phyloP scores from a whole-genome alignment of 495 filamentous ascomycete genomes.

The Symbiotaphrina buchneri region DNA sequence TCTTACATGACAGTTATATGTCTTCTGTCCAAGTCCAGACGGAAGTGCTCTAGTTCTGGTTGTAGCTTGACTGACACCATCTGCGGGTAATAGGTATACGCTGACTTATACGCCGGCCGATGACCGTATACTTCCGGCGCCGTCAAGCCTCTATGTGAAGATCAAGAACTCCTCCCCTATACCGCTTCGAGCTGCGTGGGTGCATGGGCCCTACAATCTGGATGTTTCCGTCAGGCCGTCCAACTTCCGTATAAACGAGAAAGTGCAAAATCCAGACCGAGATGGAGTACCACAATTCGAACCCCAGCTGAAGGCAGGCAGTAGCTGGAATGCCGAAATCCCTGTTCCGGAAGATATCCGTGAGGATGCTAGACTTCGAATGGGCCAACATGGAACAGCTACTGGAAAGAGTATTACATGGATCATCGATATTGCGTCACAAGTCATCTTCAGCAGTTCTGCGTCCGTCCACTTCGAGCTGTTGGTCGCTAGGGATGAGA shows the following conservation, averaged over 20 bases:
- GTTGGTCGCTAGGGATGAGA: constrained; percentile 65
- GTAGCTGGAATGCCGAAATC: constrained; percentile 56
- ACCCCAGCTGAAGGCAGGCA: constrained; percentile 86
- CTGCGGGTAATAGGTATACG: constrained; percentile 43
- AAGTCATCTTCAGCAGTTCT: constrained; percentile 74
- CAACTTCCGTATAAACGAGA: constrained; percentile 55
- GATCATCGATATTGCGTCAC: constrained; percentile 78
- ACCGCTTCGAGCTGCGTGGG: constrained; percentile 77
- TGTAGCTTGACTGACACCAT: not conserved
- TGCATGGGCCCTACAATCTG: constrained; percentile 86
- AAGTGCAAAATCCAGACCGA: constrained; percentile 33
- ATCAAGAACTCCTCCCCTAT: constrained; percentile 85
- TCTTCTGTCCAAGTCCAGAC: too few relatives aligned
- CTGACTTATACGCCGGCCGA: constrained; percentile 76
- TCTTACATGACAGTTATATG: not conserved
- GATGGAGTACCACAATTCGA: constrained; percentile 71
- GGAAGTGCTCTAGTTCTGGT: not conserved
- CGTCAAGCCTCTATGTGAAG: constrained; percentile 52
- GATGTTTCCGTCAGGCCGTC: constrained; percentile 67
- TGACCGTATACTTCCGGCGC: constrained; percentile 73
- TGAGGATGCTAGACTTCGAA: constrained; percentile 7
- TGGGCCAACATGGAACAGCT: constrained; percentile 3
- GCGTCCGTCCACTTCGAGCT: constrained; percentile 85
- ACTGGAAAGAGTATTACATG: constrained; percentile 48
- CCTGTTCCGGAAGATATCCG: constrained; percentile 51